Evolutionary conservation across 2,329 filamentous ascomycete genomes (phyloP).

Genomic region (Fusarium equiseti): DNA sequence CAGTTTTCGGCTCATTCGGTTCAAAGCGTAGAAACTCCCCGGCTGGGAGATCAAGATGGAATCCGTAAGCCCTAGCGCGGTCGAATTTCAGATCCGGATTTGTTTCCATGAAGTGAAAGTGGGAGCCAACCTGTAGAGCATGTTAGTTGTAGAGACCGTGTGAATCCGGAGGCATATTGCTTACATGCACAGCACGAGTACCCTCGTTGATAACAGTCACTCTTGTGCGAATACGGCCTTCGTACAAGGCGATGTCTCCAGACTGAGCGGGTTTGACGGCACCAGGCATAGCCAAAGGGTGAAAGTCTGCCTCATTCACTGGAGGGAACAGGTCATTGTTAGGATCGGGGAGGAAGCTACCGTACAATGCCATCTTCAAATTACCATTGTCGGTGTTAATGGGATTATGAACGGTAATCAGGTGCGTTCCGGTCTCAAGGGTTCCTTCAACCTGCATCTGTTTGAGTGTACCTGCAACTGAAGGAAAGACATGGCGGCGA

Average conservation of each 20-base stretch:
- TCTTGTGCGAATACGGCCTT: background rate
- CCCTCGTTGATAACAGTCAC: background rate
- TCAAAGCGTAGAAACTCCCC: background rate
- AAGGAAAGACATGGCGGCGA: background rate
- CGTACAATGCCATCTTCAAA: background rate
- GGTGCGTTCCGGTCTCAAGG: background rate
- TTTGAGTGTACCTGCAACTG: background rate
- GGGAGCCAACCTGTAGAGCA: background rate
- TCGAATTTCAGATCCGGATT: background rate
- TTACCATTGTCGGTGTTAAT: background rate
- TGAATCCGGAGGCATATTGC: background rate
- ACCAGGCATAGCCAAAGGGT: background rate
- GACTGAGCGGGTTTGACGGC: background rate
- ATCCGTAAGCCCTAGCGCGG: background rate
- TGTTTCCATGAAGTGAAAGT: conserved; percentile 1
- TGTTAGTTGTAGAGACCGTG: background rate
- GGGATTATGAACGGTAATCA: background rate
- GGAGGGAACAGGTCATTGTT: background rate
- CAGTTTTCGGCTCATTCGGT: background rate
- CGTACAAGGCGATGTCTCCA: background rate
- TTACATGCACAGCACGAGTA: background rate
- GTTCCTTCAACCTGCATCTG: conserved; percentile 3
- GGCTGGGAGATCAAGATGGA: background rate
- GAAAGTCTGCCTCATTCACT: background rate
- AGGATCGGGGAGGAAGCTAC: background rate